phyloP scores from a whole-genome alignment of 306 rosid genomes.

The Fragaria vesca region DNA sequence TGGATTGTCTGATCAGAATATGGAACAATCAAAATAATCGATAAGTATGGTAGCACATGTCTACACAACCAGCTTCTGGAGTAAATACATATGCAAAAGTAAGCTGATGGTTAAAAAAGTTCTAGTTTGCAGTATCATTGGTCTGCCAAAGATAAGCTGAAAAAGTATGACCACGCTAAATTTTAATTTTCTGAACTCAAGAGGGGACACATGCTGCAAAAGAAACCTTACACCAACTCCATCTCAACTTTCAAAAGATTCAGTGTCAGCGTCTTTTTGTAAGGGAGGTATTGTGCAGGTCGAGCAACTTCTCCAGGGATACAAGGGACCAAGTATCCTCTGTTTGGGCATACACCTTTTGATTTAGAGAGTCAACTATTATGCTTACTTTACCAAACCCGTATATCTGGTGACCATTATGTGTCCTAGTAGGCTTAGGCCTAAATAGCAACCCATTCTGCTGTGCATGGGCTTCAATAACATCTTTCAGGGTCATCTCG shows the following conservation, averaged over 20 bases:
- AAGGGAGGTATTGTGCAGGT: constrained; percentile 51
- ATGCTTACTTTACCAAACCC: constrained; percentile 84
- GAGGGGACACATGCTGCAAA: neutral
- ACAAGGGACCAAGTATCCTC: constrained; percentile 72
- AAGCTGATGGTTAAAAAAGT: neutral
- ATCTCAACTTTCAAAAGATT: neutral
- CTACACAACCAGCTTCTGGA: constrained; percentile 2
- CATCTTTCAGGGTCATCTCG: constrained; percentile 75
- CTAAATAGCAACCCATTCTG: constrained; percentile 66
- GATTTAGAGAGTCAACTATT: constrained; percentile 67
- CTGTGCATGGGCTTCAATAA: constrained; percentile 80
- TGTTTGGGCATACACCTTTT: constrained; percentile 70
- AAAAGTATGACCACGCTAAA: neutral
- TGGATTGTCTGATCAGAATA: neutral
- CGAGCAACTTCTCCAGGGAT: constrained; percentile 69
- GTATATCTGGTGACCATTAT: constrained; percentile 82
- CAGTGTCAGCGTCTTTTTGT: constrained; percentile 27
- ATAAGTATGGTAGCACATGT: neutral
- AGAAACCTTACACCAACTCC: constrained; percentile 12
- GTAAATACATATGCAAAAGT: neutral
- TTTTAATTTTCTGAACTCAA: neutral
- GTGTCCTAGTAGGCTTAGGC: constrained; percentile 74
- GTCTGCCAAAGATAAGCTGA: neutral
- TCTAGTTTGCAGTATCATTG: neutral
- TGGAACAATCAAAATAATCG: neutral